Base-by-base conservation (phyloP, 2,329 filamentous ascomycete genomes). In the Scedosporium boydii region DNA sequence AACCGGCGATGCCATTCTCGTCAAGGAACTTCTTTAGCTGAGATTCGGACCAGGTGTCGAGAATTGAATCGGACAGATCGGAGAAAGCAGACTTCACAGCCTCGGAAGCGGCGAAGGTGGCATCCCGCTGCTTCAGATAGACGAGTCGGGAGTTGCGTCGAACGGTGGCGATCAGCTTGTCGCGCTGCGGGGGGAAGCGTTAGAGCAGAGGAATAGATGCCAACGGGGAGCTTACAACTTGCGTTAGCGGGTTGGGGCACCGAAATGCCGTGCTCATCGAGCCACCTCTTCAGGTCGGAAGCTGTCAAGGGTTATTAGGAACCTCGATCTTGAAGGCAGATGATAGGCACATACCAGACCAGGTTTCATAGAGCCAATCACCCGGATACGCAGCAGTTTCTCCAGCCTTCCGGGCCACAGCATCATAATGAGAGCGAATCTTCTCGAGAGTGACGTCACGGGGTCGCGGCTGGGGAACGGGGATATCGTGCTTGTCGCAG, bases 21-120 rank as follows among this genome's bases (percentile, higher is more conserved):
- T 98, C 93, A 62, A 87, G 87, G 79, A 95, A 98, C 66, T 91
- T 88, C 82, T 98, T 98, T 73, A 99, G 82, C 74, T 96, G 81
- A 48, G 83, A 83, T 70, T 97, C 93, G 70, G 89, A 87, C 95
- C 95, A 99, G 3, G 90, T 87, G 68, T 96, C 87, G 70, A 98
- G 89, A 61, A 97, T 80, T 69, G 88, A 87, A 69, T 98, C 91
- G 65, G 88, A 91, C 51, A 98, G 77, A 58, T 86, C 88, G 60
- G 87, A 79, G 68, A 92, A 88, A 1, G 90, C 88, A 46, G 84
- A 80, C 59, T 87, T 85, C 12, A 88, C 87, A 53, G 84, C 88
- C 42, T 85, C 81, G 9, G 84, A 82, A 48, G 85, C 84, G 26
- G 82, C 82, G 6, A 83, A 80, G 53, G 84, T 75, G 68, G 86